These are phyloP conservation scores for Heimioporus sp. DNA, from an alignment of 768 basidiomycete species.

Conservation along the genomic window DNA sequence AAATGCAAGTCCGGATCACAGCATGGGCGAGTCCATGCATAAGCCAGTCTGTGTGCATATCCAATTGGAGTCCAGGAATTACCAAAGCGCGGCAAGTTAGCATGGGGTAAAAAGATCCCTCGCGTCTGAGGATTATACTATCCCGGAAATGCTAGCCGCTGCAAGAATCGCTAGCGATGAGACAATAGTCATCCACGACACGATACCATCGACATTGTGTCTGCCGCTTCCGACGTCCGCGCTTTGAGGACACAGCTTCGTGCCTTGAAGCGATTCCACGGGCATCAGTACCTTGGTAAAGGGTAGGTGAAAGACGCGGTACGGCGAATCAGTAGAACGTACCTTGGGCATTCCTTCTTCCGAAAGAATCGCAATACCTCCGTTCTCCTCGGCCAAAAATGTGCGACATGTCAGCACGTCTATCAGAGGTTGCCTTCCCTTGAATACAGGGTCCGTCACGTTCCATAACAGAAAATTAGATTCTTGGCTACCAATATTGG, in stretches of 20 bases:
- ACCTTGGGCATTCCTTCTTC: constrained; percentile 48
- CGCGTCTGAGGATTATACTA: not conserved
- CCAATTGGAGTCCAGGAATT: no score
- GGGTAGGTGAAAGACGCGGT: not conserved
- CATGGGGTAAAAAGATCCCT: not conserved
- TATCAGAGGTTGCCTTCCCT: constrained; percentile 41
- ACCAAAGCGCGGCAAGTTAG: no score
- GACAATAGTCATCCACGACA: constrained; percentile 9
- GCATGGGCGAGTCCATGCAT: no score
- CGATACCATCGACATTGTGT: not conserved
- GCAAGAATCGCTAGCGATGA: constrained; percentile 3
- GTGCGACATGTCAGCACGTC: constrained; percentile 52
- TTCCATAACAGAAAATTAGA: constrained; percentile 38
- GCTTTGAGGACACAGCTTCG: constrained; percentile 19
- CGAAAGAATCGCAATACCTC: constrained; percentile 39
- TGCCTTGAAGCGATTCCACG: constrained; percentile 21
- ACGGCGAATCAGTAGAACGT: not conserved
- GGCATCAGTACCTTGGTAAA: constrained; percentile 35
- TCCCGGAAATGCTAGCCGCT: not conserved
- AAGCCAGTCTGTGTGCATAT: not conserved
- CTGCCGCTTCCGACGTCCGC: constrained; percentile 1
- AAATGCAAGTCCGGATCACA: not conserved
- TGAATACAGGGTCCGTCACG: constrained; percentile 41
- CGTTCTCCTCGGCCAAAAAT: constrained; percentile 37
- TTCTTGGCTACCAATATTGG: constrained; percentile 48